Conservation (phyloP, 139 green algal genomes). For the Desmodesmus armatus region DNA sequence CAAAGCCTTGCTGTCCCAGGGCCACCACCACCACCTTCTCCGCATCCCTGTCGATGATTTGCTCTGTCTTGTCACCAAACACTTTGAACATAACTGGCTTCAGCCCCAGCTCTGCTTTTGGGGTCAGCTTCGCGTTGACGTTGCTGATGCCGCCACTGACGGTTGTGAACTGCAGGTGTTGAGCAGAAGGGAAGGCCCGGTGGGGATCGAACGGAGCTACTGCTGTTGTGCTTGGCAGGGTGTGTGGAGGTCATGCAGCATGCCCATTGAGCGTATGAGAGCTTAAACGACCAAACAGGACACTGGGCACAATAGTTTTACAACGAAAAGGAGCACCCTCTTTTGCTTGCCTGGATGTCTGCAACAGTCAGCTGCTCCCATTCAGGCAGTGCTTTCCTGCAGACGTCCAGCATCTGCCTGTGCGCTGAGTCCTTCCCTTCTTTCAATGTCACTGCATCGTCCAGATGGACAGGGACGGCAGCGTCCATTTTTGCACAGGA, state of each 20-base stretch:
- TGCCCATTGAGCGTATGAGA: background rate
- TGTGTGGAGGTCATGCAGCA: background rate
- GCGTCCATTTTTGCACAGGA: too few species aligned
- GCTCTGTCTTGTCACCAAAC: slow-evolving; percentile 92
- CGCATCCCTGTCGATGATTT: slow-evolving; percentile 81
- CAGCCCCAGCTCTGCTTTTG: slow-evolving; percentile 20
- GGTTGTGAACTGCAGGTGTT: slow-evolving; percentile 66
- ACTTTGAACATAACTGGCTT: slow-evolving; percentile 83
- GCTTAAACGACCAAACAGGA: too few species aligned
- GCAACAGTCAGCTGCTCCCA: background rate
- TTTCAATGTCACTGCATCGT: background rate
- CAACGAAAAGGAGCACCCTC: too few species aligned
- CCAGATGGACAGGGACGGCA: background rate
- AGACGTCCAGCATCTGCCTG: background rate
- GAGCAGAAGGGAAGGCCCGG: background rate
- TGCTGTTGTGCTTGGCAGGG: background rate
- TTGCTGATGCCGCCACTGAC: slow-evolving; percentile 94
- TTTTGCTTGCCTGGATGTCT: slow-evolving; percentile 31
- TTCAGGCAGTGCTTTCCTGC: background rate
- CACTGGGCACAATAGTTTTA: too few species aligned
- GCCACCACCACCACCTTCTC: slow-evolving; percentile 73
- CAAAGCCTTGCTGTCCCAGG: slow-evolving; percentile 81
- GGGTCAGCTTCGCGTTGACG: slow-evolving; percentile 74
- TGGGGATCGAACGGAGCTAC: background rate
- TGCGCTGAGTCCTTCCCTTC: background rate